Percentiles rank a stretch among this genome's conserved stretches.
Conservation (phyloP, 306 rosid genomes). For the Begonia fuchsioides region DNA sequence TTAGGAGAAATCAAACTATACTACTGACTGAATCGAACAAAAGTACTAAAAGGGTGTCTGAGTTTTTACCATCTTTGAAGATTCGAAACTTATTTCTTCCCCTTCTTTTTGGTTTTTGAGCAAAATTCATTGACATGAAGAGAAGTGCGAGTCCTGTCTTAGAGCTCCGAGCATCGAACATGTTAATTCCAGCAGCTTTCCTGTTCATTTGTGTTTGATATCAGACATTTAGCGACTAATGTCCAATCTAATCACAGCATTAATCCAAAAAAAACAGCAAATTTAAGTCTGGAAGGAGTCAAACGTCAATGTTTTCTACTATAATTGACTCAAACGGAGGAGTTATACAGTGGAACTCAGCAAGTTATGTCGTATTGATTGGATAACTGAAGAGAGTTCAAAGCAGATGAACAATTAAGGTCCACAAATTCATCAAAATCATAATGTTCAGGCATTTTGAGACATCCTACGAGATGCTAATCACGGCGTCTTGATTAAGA, state of each 20-base stretch:
- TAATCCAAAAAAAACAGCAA: not conserved
- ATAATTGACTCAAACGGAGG: no score
- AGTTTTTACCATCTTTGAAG: no score
- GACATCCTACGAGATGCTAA: not conserved
- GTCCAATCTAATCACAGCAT: no score
- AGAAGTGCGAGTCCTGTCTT: slow-evolving; percentile 56
- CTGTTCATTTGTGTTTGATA: slow-evolving; percentile 16
- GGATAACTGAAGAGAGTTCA: no score
- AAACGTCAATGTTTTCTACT: no score
- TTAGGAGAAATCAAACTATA: no score
- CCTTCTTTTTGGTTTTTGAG: not conserved
- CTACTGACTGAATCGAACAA: no score
- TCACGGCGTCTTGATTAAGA: not conserved
- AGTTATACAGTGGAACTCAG: not conserved
- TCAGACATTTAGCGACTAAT: not conserved
- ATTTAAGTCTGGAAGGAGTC: not conserved
- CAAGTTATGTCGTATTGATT: no score
- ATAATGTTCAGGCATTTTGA: not conserved
- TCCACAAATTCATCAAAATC: not conserved
- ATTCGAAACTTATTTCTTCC: no score
- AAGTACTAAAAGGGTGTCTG: no score
- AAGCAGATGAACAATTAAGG: no score
- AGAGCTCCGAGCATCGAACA: slow-evolving; percentile 69
- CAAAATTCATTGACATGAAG: slow-evolving; percentile 55
- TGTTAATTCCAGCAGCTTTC: slow-evolving; percentile 67